phyloP scores from a whole-genome alignment of 768 basidiomycete genomes.

The Rhodotorula babjevae region DNA sequence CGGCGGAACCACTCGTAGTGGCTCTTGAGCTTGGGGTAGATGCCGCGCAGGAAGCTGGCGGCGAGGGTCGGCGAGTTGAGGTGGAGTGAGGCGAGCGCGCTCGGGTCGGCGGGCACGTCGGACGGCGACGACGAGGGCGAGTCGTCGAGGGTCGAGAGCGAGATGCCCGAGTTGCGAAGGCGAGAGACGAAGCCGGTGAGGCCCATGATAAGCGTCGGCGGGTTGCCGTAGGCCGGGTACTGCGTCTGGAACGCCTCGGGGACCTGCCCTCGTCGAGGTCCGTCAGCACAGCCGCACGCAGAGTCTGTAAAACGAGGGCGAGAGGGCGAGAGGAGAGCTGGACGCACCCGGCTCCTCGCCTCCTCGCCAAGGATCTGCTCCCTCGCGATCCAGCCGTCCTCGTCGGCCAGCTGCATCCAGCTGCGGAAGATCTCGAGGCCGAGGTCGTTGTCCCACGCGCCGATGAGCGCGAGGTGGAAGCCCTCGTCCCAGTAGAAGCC shows the following conservation, averaged over 20 bases:
- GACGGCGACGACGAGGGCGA: background rate
- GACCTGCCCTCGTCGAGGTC: constrained; percentile 53
- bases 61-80: constrained; percentile 62
- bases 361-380: constrained; percentile 97
- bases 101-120: background rate
- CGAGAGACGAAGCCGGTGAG: constrained; percentile 83
- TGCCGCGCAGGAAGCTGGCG: constrained; percentile 64
- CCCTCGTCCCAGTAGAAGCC: constrained; percentile 99
- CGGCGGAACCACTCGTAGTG: constrained; percentile 96
- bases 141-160: constrained; percentile 3
- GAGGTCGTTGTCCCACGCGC: constrained; percentile 87
- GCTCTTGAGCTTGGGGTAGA: constrained; percentile 76
- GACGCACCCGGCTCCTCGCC: constrained; percentile 76
- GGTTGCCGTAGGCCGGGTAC: constrained; percentile 89
- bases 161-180: constrained; percentile 51
- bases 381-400: constrained; percentile 89
- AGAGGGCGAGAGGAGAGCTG: too few species aligned
- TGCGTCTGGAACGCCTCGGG: constrained; percentile 86
- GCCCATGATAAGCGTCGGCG: constrained; percentile 89
- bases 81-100: constrained; percentile 42
- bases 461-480: constrained; percentile 87
- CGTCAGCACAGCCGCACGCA: too few species aligned
- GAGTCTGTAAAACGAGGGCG: too few species aligned
- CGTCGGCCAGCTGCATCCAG: constrained; percentile 87
- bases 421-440: constrained; percentile 79